Base-by-base conservation (phyloP, 768 basidiomycete species). In the Thelephora ganbajun region DNA sequence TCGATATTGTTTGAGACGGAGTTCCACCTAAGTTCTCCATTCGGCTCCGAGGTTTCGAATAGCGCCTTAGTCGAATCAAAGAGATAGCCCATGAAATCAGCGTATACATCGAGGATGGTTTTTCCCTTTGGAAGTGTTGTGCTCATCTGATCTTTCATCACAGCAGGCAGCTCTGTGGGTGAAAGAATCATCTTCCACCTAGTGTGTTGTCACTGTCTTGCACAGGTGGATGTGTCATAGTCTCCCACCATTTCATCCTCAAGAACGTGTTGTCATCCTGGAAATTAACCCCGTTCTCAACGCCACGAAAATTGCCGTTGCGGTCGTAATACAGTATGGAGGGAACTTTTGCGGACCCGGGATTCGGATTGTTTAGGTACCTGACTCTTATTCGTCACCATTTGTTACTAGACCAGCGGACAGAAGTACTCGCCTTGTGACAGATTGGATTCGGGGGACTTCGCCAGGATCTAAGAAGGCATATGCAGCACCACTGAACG, bases 11-110 rank as follows among this genome's bases (percentile, higher is more conserved):
- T 52, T 51, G 70, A 63, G 6, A 77, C 51, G 6, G 66, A 67
- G 6, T 55, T 56, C 76, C 74, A 77, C 2, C 77, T 52, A 11
- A 63, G 60, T 13, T 35, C 52, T 1, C 77, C 76, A 50, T 63
- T 66, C 0, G 63, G 55, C 37, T 73, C 70, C 2, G 67, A 65
- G 19, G 76, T 71, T 26, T 61, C 55, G 43, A 80, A 77, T 48
- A 72, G 79, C 3, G 56, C 58, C 39, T 59, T 62, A 0, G 69
- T 65, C 45, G 74, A 74, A 3, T 61, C 35, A 35, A 63, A 67
- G 2, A 79, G 55, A 47, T 75, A 76, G 1, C 52, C 52, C 47
- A 76, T 58, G 48, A 72, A 73, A 51, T 76, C 73, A 3, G 66
- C 66, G 23, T 75, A 64, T 43, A 76, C 63, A 23, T 68, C 63